Base-by-base conservation (phyloP, 2,329 filamentous ascomycete species). In the Cadophora sp. region DNA sequence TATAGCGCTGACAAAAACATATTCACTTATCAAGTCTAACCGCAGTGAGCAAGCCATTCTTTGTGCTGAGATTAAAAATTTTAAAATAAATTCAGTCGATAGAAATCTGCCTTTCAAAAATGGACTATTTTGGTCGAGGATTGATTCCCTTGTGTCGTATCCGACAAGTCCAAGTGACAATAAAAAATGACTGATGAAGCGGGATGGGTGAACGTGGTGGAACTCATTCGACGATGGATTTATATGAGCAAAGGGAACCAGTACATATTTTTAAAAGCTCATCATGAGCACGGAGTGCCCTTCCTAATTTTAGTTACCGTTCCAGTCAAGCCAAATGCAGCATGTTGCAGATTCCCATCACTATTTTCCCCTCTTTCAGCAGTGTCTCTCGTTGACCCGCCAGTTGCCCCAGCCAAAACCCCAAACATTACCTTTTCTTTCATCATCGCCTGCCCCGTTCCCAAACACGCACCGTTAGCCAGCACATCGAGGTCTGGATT, bases 401-500 rank as follows among this genome's bases (percentile, higher is more conserved):
- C 12, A 53, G 2, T 29, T 4, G 24, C 19, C 14, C 56, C 56
- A 8, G 37, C 31, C 58, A 66, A 50, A 12, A 62, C 43, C 16
- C 67, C 63, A 59, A 64, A 68, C 63, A 24, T 60, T 31, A 68
- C 22, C 31, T 55, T 63, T 26, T 55, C 12, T 3, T 64, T 37
- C 29, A 31, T 60, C 50, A 71, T 27, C 24, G 40, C 56, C 9
- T 60, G 48, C 16, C 24, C 31, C 1, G 62, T 60, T n/a, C 62
- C 71, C 14, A 68, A 34, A 16, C 66, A 69, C 31, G 69, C 50
- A 5, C 71, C 69, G 16, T 51, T 31, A 9, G 60, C 29, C 27
- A 70, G 11, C 5, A 37, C 51, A 56, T 71, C 64, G 11, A 72
- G 40, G 2, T 53, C 56, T 1, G 26, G 11, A 31, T 71, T 68